Evolutionary conservation across 2,329 filamentous ascomycete species (phyloP).

Genomic region (Alternaria sp.): DNA sequence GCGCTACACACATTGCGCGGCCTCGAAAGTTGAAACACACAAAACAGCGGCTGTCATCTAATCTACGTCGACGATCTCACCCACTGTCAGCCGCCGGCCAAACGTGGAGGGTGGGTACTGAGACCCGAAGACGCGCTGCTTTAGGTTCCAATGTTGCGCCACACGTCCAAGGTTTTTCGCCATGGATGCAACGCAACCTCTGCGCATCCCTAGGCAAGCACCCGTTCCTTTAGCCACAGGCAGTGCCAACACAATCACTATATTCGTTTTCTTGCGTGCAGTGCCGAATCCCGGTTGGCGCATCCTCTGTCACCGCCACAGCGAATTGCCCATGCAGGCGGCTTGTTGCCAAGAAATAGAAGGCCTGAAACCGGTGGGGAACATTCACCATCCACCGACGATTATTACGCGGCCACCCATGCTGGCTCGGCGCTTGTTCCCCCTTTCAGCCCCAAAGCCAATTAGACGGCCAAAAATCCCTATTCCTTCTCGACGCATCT

Average conservation of each 20-base stretch:
- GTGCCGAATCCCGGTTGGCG: slow-evolving; percentile 1
- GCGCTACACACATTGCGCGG: slow-evolving; percentile 15
- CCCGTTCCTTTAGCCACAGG: not conserved
- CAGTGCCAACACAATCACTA: not conserved
- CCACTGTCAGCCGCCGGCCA: slow-evolving; percentile 3
- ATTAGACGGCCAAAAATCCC: slow-evolving; percentile 28
- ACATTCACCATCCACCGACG: slow-evolving; percentile 27
- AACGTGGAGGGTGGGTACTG: slow-evolving; percentile 5
- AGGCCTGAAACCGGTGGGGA: slow-evolving; percentile 34
- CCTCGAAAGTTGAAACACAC: slow-evolving; percentile 10
- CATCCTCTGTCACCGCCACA: slow-evolving; percentile 15
- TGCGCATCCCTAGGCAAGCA: not conserved
- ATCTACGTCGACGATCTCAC: slow-evolving; percentile 13
- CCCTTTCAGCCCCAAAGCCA: slow-evolving; percentile 29
- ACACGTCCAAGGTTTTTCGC: not conserved
- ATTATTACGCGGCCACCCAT: slow-evolving; percentile 41
- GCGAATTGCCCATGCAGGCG: slow-evolving; percentile 11
- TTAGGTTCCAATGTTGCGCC: not conserved
- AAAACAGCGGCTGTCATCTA: slow-evolving; percentile 11
- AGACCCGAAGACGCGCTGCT: slow-evolving; percentile 1
- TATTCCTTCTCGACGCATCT: slow-evolving; percentile 30
- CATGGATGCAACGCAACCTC: not conserved
- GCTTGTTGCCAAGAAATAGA: slow-evolving; percentile 28
- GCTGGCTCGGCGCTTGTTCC: slow-evolving; percentile 32
- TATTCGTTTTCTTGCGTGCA: not conserved